Conservation (phyloP, 768 basidiomycete genomes). For the Sarcodon aspratus region DNA sequence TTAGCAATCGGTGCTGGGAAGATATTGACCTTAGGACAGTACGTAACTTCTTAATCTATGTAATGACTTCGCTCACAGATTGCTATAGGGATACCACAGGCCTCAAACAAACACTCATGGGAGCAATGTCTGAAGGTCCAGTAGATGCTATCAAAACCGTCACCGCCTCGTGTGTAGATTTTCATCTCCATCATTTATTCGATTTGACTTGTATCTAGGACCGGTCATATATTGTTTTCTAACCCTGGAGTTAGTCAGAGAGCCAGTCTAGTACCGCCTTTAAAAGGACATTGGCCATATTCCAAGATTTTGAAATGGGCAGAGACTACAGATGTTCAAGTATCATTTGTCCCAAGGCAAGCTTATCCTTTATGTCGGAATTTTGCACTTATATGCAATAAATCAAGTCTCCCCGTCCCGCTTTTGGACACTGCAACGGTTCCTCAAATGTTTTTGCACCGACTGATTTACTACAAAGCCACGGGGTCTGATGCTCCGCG, state of each 20-base stretch:
- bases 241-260: conserved; percentile 21
- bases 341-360: conserved; percentile 45
- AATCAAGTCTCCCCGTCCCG: background rate
- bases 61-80: background rate
- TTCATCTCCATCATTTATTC: background rate
- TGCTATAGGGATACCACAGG: conserved; percentile 4
- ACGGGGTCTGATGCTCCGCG: background rate
- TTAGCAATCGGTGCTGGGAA: conserved; percentile 23
- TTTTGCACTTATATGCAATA: background rate
- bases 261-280: conserved; percentile 33
- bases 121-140: background rate
- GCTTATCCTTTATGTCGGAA: conserved; percentile 1
- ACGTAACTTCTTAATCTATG: conserved; percentile 6
- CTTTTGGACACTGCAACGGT: background rate
- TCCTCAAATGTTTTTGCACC: background rate
- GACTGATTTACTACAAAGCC: background rate
- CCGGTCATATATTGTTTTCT: conserved; percentile 50
- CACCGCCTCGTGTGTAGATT: conserved; percentile 14
- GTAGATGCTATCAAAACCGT: background rate
- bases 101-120: conserved; percentile 5
- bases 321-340: conserved; percentile 16
- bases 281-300: conserved; percentile 29
- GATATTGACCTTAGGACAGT: conserved; percentile 26
- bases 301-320: conserved; percentile 36
- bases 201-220: conserved; percentile 19